Evolutionary conservation across 2,329 filamentous ascomycete genomes (phyloP).

Genomic region (Alternaria arborescens): DNA sequence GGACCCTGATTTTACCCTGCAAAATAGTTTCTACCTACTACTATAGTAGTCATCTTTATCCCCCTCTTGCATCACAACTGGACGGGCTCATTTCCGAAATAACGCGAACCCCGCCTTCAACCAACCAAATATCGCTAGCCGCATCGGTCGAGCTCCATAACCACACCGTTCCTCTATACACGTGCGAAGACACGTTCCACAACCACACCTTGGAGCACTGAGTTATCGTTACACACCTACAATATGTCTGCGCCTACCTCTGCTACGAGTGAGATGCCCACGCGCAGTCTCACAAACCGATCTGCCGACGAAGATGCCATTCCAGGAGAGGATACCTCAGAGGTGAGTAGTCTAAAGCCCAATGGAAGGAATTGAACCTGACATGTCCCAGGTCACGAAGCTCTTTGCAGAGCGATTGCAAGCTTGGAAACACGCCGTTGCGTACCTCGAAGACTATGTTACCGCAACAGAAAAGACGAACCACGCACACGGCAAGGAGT

Average conservation of each 20-base stretch:
- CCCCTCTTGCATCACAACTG: neutral
- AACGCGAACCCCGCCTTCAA: conserved; percentile 11
- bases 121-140: conserved; percentile 13
- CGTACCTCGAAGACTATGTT: conserved; percentile 91
- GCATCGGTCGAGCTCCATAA: conserved; percentile 6
- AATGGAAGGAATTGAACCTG: neutral
- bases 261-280: conserved; percentile 41
- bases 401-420: conserved; percentile 87
- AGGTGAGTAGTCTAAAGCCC: conserved; percentile 29
- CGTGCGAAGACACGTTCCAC: conserved; percentile 6
- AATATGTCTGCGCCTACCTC: conserved; percentile 46
- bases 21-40: neutral
- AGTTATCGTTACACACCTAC: neutral
- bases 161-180: neutral
- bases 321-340: conserved; percentile 59
- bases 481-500: conserved; percentile 87
- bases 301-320: conserved; percentile 56
- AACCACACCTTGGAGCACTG: neutral
- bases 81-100: conserved; percentile 7
- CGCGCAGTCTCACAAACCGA: conserved; percentile 43
- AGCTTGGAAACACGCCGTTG: conserved; percentile 95
- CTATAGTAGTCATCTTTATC: neutral
- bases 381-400: conserved; percentile 49
- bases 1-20: conserved; percentile 16
- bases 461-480: conserved; percentile 85